Conservation (phyloP, 345 rosid genomes). For the Acer saccharum region DNA sequence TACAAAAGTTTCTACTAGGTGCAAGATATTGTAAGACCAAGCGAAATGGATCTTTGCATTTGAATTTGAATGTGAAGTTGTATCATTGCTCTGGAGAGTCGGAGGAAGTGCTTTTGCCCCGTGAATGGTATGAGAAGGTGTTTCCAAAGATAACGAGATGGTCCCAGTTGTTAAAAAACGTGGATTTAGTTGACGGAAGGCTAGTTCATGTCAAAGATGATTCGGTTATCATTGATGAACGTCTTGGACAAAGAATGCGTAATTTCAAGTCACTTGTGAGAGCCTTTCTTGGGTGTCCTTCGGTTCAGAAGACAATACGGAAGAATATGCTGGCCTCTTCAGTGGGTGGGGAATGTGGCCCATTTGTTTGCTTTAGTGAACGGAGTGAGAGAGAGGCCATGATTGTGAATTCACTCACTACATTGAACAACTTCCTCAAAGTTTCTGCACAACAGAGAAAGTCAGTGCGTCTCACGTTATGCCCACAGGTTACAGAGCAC, state of each 20-base stretch:
- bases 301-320: constrained; percentile 49
- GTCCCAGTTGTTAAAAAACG: constrained; percentile 37
- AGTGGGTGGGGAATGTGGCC: constrained; percentile 19
- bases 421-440: constrained; percentile 51
- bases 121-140: constrained; percentile 51
- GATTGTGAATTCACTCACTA: constrained; percentile 57
- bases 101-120: constrained; percentile 32
- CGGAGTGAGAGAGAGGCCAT: constrained; percentile 56
- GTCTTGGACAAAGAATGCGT: constrained; percentile 39
- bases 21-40: constrained; percentile 11
- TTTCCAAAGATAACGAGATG: constrained; percentile 50
- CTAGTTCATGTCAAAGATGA: constrained; percentile 46
- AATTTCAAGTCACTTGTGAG: constrained; percentile 66
- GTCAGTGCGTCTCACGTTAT: constrained; percentile 49
- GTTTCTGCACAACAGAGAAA: constrained; percentile 77
- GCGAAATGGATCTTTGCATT: constrained; percentile 20
- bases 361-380: constrained; percentile 37
- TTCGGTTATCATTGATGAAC: constrained; percentile 41
- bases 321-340: constrained; percentile 19
- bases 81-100: constrained; percentile 42
- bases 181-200: constrained; percentile 62
- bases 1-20: constrained; percentile 15
- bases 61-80: constrained; percentile 26
- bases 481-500: constrained; percentile 72
- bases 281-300: constrained; percentile 62